Evolutionary conservation across 257 asterid species (phyloP), one percentile per base, ranked within the genome.

Genomic region (Orobanche coerulescens): DNA sequence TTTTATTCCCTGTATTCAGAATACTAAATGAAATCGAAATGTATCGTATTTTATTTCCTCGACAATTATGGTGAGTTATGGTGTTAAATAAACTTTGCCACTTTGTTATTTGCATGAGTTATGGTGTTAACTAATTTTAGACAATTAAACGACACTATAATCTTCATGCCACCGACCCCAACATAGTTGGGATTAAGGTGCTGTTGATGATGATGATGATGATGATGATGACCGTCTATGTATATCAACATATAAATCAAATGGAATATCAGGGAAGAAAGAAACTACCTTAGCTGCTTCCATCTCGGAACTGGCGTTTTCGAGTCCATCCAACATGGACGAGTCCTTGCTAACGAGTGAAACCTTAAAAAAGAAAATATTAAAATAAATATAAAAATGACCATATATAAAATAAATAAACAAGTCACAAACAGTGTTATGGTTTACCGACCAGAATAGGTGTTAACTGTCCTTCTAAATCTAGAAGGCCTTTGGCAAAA

Each of bases 291-390:
- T 93, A 57, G 99, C 95, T 73, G 87, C 91, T 57, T 78, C 85
- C 92, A 93, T 93, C 81, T 86, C 87, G 46, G 74, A 75, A 64
- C 99, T 86, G 77, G 97, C 97, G 68, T 81, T 86, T 60, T 89
- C 97, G 69, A 89, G 94, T 64, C 97, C 99, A 58, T 93, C 99
- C 80, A 93, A 72, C 97, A 89, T 93, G 49, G 97, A 93, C 25
- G 97, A 90, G 74, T 93, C 99, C 78, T 93, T 93, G 84, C 99
- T 93, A 64, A 93, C 99, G 26, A 93, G 90, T 16, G 99, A 93
- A 73, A 93, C 99, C 99, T 93, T 68, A 12, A 57, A 69, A 37
- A 59, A 13, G 23, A 19, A 47, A 8, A 47, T 47, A 16, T n/a
- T 31, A 8, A 59, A 48, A 43, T 39, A 28, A 33, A 26, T 46